phyloP scores from a whole-genome alignment of 148 eudicot genomes.

The Bassia scoparia region DNA sequence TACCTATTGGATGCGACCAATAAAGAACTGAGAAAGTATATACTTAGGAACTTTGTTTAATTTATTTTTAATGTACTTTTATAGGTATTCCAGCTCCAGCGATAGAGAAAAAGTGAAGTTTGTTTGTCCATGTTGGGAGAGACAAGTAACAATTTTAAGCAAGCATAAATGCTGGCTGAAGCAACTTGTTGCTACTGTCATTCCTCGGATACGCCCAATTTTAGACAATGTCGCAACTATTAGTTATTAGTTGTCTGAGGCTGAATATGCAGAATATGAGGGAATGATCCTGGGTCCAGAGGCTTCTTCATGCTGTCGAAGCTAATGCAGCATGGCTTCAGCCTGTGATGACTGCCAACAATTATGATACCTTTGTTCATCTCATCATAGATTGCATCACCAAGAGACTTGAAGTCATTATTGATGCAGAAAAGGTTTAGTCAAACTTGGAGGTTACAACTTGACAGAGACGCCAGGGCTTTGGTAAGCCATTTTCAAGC shows the following conservation, averaged over 20 bases:
- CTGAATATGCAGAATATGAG: constrained; percentile 93
- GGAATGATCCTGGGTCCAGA: constrained; percentile 94
- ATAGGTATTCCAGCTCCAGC: constrained; percentile 80
- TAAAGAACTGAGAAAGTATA: too few species aligned
- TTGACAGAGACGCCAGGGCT: constrained; percentile 83
- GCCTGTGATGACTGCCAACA: constrained; percentile 79
- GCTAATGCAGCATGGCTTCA: constrained; percentile 82
- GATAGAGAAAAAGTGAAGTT: constrained; percentile 76
- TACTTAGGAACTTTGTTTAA: too few species aligned
- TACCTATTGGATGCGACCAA: too few species aligned
- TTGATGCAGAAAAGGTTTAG: constrained; percentile 97
- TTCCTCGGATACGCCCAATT: constrained; percentile 75
- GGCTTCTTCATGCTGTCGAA: constrained; percentile 88
- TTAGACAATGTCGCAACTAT: constrained; percentile 79
- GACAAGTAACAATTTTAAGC: constrained; percentile 69
- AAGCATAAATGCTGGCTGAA: constrained; percentile 73
- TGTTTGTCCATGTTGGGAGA: constrained; percentile 76
- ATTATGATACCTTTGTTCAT: constrained; percentile 78
- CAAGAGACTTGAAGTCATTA: constrained; percentile 92
- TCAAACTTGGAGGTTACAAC: constrained; percentile 94
- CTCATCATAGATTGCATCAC: constrained; percentile 78
- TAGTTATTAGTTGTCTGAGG: constrained; percentile 86
- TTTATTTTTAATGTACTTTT: constrained; percentile 14
- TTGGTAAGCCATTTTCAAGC: constrained; percentile 86
- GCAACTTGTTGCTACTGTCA: constrained; percentile 69